Evolutionary conservation across 108 stramenopile genomes (phyloP).

Genomic region (Conticribra guillardii): DNA sequence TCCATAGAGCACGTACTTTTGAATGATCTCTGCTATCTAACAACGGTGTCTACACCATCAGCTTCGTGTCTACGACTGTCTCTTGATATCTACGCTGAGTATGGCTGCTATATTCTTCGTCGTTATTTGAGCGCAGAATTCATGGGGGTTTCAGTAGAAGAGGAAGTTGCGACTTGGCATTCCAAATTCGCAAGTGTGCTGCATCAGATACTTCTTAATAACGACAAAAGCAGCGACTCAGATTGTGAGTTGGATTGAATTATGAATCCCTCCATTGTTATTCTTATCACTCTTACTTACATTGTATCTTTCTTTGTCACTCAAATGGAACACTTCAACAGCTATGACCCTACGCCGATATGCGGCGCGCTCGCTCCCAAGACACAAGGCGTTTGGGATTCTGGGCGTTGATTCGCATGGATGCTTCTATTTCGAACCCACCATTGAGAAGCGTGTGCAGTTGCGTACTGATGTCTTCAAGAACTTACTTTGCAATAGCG

Average conservation of each 20-base stretch:
- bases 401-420: slow-evolving; percentile 10
- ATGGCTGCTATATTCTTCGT: slow-evolving; percentile 34
- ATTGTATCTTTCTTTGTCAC: neutral
- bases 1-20: slow-evolving; percentile 35
- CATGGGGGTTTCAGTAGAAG: slow-evolving; percentile 2
- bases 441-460: neutral
- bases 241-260: slow-evolving; percentile 18
- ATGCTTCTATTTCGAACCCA: slow-evolving; percentile 1
- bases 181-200: slow-evolving; percentile 27
- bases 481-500: slow-evolving; percentile 28
- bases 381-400: slow-evolving; percentile 34
- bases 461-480: slow-evolving; percentile 26
- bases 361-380: slow-evolving; percentile 36
- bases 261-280: neutral
- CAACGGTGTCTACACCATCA: slow-evolving; percentile 15
- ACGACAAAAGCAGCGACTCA: slow-evolving; percentile 13
- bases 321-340: neutral
- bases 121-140: neutral
- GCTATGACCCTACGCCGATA: slow-evolving; percentile 25
- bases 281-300: neutral
- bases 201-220: slow-evolving; percentile 15
- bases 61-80: slow-evolving; percentile 34
- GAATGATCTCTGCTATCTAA: slow-evolving; percentile 34
- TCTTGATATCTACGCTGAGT: slow-evolving; percentile 31
- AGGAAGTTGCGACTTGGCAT: slow-evolving; percentile 28